Evolutionary conservation across 495 filamentous ascomycete species (phyloP).

Genomic region (Astrocystis sublimbata): DNA sequence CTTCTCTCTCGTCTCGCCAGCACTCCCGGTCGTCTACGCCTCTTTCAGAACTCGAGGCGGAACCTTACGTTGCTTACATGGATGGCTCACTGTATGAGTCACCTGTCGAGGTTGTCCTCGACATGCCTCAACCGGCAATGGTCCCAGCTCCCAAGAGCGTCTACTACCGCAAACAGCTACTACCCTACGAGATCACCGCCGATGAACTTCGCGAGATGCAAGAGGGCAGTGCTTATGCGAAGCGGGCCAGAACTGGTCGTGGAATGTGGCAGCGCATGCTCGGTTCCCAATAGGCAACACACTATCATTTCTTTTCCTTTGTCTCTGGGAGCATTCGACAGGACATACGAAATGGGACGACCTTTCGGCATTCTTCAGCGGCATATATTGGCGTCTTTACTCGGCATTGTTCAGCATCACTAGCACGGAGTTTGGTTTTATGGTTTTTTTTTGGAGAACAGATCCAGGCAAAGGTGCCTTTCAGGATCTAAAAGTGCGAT

Average conservation of each 20-base stretch:
- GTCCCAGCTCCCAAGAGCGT: neutral
- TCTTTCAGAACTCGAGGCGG: constrained; percentile 33
- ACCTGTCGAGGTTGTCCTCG: constrained; percentile 39
- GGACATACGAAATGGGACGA: constrained; percentile 12
- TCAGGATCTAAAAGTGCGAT: constrained; percentile 8
- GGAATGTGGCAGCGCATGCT: constrained; percentile 47
- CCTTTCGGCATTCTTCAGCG: constrained; percentile 6
- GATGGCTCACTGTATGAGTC: constrained; percentile 43
- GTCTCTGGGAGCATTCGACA: constrained; percentile 11
- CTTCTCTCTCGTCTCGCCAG: constrained; percentile 34
- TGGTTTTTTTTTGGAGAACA: neutral
- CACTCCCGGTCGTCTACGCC: constrained; percentile 49
- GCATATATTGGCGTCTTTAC: constrained; percentile 19
- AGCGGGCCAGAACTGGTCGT: constrained; percentile 37
- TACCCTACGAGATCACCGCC: constrained; percentile 51
- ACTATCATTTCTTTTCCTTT: constrained; percentile 8
- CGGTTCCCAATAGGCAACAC: constrained; percentile 24
- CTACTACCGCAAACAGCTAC: constrained; percentile 32
- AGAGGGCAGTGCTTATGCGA: constrained; percentile 37
- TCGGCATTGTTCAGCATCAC: constrained; percentile 16
- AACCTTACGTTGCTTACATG: constrained; percentile 34
- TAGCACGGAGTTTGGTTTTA: constrained; percentile 19
- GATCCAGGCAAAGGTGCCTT: constrained; percentile 6
- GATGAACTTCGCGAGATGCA: constrained; percentile 44
- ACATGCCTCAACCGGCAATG: constrained; percentile 28